Evolutionary conservation across 108 stramenopile species (phyloP).

Genomic region (Fistulifera solaris): DNA sequence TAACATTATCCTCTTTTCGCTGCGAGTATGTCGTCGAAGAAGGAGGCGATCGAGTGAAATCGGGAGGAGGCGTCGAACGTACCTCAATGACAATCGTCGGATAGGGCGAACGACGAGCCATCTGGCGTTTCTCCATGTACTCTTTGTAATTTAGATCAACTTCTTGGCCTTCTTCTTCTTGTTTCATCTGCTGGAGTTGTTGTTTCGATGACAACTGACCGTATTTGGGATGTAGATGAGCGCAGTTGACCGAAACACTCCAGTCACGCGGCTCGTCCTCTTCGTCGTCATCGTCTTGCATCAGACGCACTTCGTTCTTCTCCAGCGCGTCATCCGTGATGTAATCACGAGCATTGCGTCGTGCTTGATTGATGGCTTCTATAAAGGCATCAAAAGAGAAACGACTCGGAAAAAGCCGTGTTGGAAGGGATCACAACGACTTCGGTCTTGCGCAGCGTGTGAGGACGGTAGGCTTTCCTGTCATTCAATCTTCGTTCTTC

Average conservation of each 20-base stretch:
- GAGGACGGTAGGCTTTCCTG: slow-evolving; percentile 11
- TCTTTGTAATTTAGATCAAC: slow-evolving; percentile 58
- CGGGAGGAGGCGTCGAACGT: slow-evolving; percentile 52
- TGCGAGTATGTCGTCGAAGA: slow-evolving; percentile 6
- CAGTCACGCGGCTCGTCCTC: slow-evolving; percentile 36
- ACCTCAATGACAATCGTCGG: slow-evolving; percentile 79
- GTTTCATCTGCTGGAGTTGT: slow-evolving; percentile 41
- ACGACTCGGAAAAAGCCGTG: slow-evolving; percentile 27
- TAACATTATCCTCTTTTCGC: slow-evolving; percentile 14
- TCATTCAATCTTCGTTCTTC: slow-evolving; percentile 13
- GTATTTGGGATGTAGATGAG: slow-evolving; percentile 76
- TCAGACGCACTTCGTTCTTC: slow-evolving; percentile 17
- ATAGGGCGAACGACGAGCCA: slow-evolving; percentile 67
- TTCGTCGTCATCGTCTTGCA: slow-evolving; percentile 10
- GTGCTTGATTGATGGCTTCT: slow-evolving; percentile 52
- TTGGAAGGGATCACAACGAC: slow-evolving; percentile 69
- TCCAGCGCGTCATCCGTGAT: slow-evolving; percentile 37
- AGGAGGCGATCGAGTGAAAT: slow-evolving; percentile 27
- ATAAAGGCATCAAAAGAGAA: slow-evolving; percentile 48
- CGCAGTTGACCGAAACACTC: slow-evolving; percentile 72
- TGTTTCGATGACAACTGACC: slow-evolving; percentile 53
- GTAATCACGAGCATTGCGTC: slow-evolving; percentile 59
- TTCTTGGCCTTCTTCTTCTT: slow-evolving; percentile 53
- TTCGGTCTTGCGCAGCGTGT: slow-evolving; percentile 62
- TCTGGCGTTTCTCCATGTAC: slow-evolving; percentile 47